Percentiles rank a stretch among this genome's conserved stretches.
Conservation (phyloP, 169 alveolate species). For the Eimeria sp. region DNA sequence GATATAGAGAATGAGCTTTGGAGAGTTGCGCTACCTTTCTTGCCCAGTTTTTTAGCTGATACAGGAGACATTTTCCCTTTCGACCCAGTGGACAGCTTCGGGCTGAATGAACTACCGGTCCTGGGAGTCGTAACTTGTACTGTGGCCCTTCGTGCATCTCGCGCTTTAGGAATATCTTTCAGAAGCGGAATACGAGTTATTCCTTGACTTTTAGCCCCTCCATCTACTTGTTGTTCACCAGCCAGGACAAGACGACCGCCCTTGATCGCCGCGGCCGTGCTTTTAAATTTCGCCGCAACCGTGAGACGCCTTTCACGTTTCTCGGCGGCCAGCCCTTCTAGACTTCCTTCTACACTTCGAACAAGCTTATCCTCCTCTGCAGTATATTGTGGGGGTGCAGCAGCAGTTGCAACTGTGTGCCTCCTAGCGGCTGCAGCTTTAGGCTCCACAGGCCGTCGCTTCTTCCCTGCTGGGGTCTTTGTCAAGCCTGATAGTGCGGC, state of each 20-base stretch:
- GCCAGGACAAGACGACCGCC: slow-evolving; percentile 25
- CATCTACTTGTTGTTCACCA: neutral
- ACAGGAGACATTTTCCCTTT: neutral
- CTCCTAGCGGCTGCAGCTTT: slow-evolving; percentile 10
- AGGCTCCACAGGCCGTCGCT: slow-evolving; percentile 13
- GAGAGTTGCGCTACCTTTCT: neutral
- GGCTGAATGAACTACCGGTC: neutral
- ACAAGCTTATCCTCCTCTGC: neutral
- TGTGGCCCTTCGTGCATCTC: slow-evolving; percentile 34
- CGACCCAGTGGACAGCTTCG: neutral
- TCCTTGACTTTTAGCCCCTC: slow-evolving; percentile 18
- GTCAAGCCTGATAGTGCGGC: neutral
- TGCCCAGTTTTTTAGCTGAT: neutral
- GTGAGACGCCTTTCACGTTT: slow-evolving; percentile 41
- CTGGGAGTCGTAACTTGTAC: slow-evolving; percentile 11
- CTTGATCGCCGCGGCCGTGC: slow-evolving; percentile 42
- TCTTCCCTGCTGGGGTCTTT: neutral
- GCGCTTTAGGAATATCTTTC: slow-evolving; percentile 22
- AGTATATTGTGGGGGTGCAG: neutral
- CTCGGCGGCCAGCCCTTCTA: neutral
- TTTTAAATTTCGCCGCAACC: slow-evolving; percentile 10
- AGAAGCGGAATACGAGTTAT: slow-evolving; percentile 1
- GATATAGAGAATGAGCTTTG: neutral
- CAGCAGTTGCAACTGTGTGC: neutral
- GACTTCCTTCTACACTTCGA: neutral